Conservation (phyloP, 1,139 yeast species). For the Lodderomyces beijingensis region DNA sequence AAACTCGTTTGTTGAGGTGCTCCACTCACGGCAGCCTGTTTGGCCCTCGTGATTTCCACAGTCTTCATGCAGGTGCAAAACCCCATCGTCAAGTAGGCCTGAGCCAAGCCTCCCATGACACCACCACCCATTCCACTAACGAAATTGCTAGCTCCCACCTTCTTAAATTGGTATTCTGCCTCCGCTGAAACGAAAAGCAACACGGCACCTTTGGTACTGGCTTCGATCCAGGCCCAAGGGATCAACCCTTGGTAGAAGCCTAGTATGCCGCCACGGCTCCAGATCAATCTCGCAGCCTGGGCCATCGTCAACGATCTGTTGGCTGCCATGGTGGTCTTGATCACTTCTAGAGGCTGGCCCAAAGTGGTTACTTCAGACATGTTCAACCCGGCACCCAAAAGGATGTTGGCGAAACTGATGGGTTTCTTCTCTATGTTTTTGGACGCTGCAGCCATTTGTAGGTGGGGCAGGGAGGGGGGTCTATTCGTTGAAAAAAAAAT, state of each 20-base stretch:
- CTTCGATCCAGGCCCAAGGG: conserved; percentile 99
- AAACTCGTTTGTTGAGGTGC: conserved; percentile 67
- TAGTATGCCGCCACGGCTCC: conserved; percentile 87
- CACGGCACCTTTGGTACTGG: conserved; percentile 99
- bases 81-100: conserved; percentile 94
- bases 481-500: too few species aligned
- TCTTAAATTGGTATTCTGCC: conserved; percentile 73
- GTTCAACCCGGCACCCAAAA: conserved; percentile 91
- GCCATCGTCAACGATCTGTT: conserved; percentile 68
- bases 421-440: conserved; percentile 75
- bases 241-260: conserved; percentile 97
- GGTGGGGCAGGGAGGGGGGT: background rate
- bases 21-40: conserved; percentile 67
- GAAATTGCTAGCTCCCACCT: conserved; percentile 65
- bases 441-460: conserved; percentile 2
- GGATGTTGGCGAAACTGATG: conserved; percentile 80
- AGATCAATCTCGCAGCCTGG: conserved; percentile 69
- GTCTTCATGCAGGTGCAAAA: conserved; percentile 98
- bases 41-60: conserved; percentile 88
- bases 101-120: conserved; percentile 92
- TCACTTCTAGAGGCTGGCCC: conserved; percentile 95
- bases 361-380: conserved; percentile 89
- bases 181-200: conserved; percentile 88
- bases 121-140: conserved; percentile 93
- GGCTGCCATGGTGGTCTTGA: conserved; percentile 98